Conservation (phyloP, 176 grass and related monocot species). For the Rhipidocladum racemiflorum region DNA sequence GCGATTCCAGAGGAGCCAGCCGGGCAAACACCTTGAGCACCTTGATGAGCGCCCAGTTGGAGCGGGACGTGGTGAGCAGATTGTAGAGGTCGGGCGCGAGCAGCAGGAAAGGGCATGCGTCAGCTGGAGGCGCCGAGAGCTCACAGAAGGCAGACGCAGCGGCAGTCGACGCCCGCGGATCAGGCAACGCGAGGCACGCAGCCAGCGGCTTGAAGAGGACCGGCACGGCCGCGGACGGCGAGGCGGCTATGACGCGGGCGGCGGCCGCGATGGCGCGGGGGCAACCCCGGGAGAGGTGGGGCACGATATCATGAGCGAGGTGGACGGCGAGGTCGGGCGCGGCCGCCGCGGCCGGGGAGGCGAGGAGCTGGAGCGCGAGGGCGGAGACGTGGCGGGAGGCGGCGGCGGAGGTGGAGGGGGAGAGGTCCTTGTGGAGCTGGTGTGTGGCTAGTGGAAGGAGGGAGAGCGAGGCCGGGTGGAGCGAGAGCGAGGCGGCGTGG, state of each 20-base stretch:
- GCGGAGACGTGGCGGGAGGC: constrained; percentile 46
- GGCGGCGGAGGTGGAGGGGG: constrained; percentile 40
- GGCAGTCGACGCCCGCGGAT: constrained; percentile 57
- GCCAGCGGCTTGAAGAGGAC: constrained; percentile 89
- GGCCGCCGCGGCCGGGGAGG: constrained; percentile 49
- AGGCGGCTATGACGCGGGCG: constrained; percentile 51
- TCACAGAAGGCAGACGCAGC: constrained; percentile 82
- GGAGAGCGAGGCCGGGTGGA: constrained; percentile 77
- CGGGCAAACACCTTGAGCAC: constrained; percentile 83
- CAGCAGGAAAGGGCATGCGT: constrained; percentile 66
- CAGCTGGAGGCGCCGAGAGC: constrained; percentile 63
- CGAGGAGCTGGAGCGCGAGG: constrained; percentile 65
- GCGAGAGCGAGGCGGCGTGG: constrained; percentile 73
- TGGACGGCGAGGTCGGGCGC: constrained; percentile 61
- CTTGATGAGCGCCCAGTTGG: constrained; percentile 94
- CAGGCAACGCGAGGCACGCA: constrained; percentile 67
- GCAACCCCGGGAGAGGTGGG: constrained; percentile 49
- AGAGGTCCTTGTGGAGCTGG: constrained; percentile 87
- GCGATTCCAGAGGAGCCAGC: constrained; percentile 63
- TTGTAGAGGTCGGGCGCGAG: constrained; percentile 80
- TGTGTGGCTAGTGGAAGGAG: constrained; percentile 74
- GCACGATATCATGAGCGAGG: constrained; percentile 68
- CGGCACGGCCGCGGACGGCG: constrained; percentile 51
- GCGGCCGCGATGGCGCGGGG: constrained; percentile 61
- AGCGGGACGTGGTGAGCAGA: constrained; percentile 60